A percentile compares a stretch with the other conserved stretches of the same genome.
Conservation (phyloP, 225 moss, liverwort and hornwort species). For the Anthoceros angustus region DNA sequence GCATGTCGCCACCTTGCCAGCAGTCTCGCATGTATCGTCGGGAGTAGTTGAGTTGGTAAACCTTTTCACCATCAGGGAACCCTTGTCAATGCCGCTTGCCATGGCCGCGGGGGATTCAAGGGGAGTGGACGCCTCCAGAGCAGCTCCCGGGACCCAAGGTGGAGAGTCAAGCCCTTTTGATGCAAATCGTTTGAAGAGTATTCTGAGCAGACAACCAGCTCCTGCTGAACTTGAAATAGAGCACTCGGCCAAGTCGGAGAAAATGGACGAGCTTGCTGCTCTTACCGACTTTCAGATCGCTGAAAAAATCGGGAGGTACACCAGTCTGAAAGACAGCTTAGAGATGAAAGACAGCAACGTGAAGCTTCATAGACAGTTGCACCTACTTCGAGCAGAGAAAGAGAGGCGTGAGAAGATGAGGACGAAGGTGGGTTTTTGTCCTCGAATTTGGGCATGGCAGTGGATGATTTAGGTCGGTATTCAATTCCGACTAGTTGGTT, state of each 20-base stretch:
- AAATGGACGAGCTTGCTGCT: neutral
- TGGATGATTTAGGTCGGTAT: neutral
- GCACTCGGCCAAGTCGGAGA: neutral
- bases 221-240: neutral
- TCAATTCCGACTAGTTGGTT: too few species aligned
- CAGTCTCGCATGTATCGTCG: too few species aligned
- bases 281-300: neutral
- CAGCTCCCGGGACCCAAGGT: neutral
- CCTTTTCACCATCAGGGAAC: neutral
- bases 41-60: neutral
- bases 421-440: neutral
- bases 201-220: neutral
- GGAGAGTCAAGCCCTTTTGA: neutral
- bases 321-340: neutral
- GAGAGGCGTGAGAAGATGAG: neutral
- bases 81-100: neutral
- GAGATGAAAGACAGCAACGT: neutral
- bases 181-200: neutral
- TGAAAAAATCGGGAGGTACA: neutral
- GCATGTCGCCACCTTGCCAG: too few species aligned
- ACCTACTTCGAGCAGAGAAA: neutral
- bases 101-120: neutral
- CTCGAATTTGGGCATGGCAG: neutral
- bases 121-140: neutral
- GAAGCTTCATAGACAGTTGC: neutral